A percentile compares a stretch with the other conserved stretches of the same genome.
phyloP scores from a whole-genome alignment of 306 rosid species.

The Quercus mongolica region DNA sequence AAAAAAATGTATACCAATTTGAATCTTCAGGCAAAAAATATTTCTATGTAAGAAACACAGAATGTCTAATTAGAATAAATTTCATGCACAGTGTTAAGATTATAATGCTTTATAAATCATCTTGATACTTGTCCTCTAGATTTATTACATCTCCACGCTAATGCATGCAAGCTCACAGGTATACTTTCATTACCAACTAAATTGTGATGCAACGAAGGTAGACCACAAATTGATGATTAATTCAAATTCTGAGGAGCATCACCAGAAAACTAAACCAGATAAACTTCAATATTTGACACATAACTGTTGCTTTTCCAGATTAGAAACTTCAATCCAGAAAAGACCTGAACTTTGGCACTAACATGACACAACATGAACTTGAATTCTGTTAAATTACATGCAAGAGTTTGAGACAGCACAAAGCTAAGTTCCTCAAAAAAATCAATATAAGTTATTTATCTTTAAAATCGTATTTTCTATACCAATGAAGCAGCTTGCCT shows the following conservation, averaged over 20 bases:
- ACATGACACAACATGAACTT: not conserved
- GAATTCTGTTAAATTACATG: not conserved
- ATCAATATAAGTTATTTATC: not conserved
- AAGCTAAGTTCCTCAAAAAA: not conserved
- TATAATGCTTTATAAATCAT: not conserved
- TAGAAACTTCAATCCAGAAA: not conserved
- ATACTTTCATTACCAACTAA: not conserved
- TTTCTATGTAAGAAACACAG: not conserved
- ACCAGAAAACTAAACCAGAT: not conserved
- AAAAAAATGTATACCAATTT: not conserved
- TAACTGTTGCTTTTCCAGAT: not conserved
- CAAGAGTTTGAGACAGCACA: not conserved
- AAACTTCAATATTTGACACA: not conserved
- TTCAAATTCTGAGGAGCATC: not conserved
- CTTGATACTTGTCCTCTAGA: not conserved
- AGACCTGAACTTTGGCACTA: not conserved
- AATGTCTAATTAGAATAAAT: not conserved
- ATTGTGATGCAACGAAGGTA: not conserved
- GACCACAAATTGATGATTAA: not conserved
- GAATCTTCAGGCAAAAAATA: not conserved
- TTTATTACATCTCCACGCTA: not conserved
- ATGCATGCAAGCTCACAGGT: not conserved
- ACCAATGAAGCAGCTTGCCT: slow-evolving; percentile 36
- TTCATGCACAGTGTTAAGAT: not conserved
- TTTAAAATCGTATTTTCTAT: not conserved